Evolutionary conservation across 148 eudicot genomes (phyloP).

Genomic region (Chenopodium album): DNA sequence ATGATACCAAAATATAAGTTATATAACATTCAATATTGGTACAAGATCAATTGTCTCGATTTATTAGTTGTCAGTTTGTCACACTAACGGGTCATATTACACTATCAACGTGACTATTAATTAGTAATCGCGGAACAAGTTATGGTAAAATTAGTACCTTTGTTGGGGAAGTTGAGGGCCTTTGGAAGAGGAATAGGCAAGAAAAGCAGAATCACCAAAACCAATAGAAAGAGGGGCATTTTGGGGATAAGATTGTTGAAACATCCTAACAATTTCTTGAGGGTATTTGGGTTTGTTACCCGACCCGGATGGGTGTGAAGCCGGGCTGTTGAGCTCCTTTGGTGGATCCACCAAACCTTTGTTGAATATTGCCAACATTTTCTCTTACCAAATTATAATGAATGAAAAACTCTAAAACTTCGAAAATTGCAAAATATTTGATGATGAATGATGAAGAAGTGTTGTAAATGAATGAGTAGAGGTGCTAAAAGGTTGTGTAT

Average conservation of each 20-base stretch:
- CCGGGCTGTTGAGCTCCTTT: conserved; percentile 74
- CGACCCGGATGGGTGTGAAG: conserved; percentile 22
- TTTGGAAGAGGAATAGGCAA: conserved; percentile 65
- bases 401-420: background rate
- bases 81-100: too few relatives aligned
- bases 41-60: too few relatives aligned
- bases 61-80: too few relatives aligned
- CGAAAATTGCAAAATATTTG: background rate
- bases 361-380: conserved; percentile 83
- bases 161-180: conserved; percentile 29
- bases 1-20: too few relatives aligned
- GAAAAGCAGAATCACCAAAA: conserved; percentile 53
- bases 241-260: conserved; percentile 41
- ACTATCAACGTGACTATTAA: too few relatives aligned
- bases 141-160: background rate
- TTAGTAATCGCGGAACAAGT: too few relatives aligned
- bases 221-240: conserved; percentile 51
- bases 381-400: background rate
- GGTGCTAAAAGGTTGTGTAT: conserved; percentile 14
- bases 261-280: conserved; percentile 55
- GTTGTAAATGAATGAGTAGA: background rate
- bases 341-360: conserved; percentile 70
- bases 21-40: too few relatives aligned
- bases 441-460: background rate
- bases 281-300: conserved; percentile 43